Conservation (phyloP, 2,329 filamentous ascomycete genomes). For the Microsporum ferrugineum region DNA sequence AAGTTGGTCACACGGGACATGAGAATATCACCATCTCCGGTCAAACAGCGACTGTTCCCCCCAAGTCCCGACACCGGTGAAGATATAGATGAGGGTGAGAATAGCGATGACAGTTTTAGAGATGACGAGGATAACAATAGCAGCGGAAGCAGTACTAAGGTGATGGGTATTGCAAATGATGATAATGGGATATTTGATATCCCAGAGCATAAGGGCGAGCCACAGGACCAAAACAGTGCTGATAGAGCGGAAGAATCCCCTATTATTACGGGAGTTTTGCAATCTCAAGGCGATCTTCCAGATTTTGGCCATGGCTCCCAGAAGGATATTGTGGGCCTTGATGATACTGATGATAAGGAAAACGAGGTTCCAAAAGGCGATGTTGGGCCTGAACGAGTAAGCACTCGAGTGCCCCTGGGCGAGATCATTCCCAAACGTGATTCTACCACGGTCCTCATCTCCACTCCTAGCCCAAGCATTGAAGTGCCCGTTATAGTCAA, state of each 20-base stretch:
- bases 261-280: background rate
- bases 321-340: background rate
- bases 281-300: background rate
- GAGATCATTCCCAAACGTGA: background rate
- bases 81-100: background rate
- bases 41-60: conserved; percentile 10
- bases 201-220: background rate
- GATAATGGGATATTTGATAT: background rate
- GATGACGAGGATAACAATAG: background rate
- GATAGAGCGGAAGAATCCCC: background rate
- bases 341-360: conserved; percentile 2
- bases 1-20: conserved; percentile 6
- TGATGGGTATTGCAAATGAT: background rate
- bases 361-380: background rate
- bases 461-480: background rate
- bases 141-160: background rate
- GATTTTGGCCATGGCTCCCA: background rate
- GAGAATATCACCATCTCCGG: conserved; percentile 10
- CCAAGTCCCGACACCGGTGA: conserved; percentile 7
- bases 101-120: background rate
- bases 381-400: background rate
- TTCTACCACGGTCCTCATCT: background rate
- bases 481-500: background rate
- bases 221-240: background rate
- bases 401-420: background rate